These are phyloP conservation scores for Ceratobasidium sp. DNA, from an alignment of 1,284 basidiomycete genomes.

Conservation along the genomic window DNA sequence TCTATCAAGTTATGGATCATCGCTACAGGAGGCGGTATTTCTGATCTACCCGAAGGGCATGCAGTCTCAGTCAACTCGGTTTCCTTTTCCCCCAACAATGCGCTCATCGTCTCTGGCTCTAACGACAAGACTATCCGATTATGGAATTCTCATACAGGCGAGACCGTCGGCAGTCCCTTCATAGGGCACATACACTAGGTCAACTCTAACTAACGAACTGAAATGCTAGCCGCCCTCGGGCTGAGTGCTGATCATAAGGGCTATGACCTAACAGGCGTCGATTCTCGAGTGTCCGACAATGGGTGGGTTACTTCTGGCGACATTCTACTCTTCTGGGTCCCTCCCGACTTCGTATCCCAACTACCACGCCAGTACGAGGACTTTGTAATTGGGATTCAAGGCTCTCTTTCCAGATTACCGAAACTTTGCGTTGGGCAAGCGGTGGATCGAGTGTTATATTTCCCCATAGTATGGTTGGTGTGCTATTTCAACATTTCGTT, in stretches of 20 bases:
- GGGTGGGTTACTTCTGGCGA: not conserved
- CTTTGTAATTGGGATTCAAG: not conserved
- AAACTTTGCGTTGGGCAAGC: too few species aligned
- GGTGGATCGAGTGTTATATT: too few species aligned
- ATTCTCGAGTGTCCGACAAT: too few species aligned
- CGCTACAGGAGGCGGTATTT: not conserved
- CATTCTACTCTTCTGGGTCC: not conserved
- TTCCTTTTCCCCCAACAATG: slow-evolving; percentile 25
- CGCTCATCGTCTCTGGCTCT: slow-evolving; percentile 26
- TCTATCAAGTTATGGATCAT: not conserved
- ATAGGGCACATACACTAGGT: not conserved
- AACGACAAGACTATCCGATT: slow-evolving; percentile 15
- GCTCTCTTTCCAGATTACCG: not conserved
- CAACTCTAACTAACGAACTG: too few species aligned
- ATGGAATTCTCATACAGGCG: not conserved
- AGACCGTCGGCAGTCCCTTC: not conserved
- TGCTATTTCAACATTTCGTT: too few species aligned
- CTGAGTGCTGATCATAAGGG: too few species aligned
- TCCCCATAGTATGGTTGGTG: too few species aligned
- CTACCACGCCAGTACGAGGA: not conserved
- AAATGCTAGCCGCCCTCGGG: too few species aligned
- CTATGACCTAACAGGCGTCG: too few species aligned
- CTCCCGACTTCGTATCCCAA: not conserved
- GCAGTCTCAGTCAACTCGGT: not conserved
- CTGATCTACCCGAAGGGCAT: not conserved